These are phyloP conservation scores for Magnolia kwangsiensis DNA, from an alignment of 164 flowering plant species.

Conservation along the genomic window DNA sequence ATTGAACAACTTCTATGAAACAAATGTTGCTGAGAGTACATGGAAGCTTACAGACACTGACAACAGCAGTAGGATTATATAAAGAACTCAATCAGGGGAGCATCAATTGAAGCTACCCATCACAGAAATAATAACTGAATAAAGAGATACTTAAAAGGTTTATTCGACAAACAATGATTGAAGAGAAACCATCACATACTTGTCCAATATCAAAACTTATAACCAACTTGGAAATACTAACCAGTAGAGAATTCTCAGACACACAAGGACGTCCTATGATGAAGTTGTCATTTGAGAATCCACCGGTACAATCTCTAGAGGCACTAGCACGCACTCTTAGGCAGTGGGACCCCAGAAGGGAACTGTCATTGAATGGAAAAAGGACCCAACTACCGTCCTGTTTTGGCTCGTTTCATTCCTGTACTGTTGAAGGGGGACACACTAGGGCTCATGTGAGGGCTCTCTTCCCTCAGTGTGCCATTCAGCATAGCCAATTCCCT, in stretches of 20 bases:
- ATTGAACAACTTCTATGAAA: neutral
- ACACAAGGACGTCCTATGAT: neutral
- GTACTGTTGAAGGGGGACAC: conserved; percentile 84
- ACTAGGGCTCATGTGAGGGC: conserved; percentile 68
- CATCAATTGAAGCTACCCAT: neutral
- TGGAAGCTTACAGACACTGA: neutral
- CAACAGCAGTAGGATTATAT: neutral
- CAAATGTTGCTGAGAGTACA: conserved; percentile 4
- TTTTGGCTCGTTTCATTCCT: conserved; percentile 96
- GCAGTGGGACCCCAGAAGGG: conserved; percentile 3
- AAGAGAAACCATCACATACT: conserved; percentile 6
- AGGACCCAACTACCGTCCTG: conserved; percentile 47
- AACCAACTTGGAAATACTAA: conserved; percentile 13
- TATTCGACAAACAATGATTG: conserved; percentile 10
- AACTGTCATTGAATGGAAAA: neutral
- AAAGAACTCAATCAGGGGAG: neutral
- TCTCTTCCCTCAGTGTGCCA: conserved; percentile 88
- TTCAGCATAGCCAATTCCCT: conserved; percentile 91
- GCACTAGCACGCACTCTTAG: neutral
- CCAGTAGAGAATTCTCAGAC: conserved; percentile 9
- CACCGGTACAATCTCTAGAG: conserved; percentile 2
- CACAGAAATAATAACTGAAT: conserved; percentile 23
- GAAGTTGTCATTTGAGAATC: conserved; percentile 6
- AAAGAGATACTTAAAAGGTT: neutral
- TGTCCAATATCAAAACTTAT: conserved; percentile 12